Base-by-base conservation (phyloP, 768 basidiomycete species). In the Suillus tomentosus region DNA sequence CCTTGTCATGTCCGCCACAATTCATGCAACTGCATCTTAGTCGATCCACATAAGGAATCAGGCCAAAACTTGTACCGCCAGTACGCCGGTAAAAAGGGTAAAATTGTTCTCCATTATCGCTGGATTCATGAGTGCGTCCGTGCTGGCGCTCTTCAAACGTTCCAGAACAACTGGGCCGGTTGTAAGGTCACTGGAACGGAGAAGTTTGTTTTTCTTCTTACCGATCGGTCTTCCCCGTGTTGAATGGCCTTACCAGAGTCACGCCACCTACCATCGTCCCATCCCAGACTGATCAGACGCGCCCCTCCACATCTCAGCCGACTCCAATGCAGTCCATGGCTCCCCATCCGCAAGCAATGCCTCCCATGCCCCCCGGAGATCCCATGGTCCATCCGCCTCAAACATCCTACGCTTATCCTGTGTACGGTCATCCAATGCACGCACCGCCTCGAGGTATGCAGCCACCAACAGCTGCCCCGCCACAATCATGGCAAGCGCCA, bases 111-210 rank as follows among this genome's bases (percentile, higher is more conserved):
- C 8, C 82, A 86, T 69, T 82, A 85, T 5, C 83, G 84, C 54
- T 95, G 93, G 93, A 82, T 92, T 24, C 82, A 84, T 57, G 89
- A 92, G 71, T 95, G 93, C 69, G 80, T 95, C 69, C 85, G 87
- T 68, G 77, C 82, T 7, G 83, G 85, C 59, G 81, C 84, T 53
- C 80, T 95, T 40, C 89, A 91, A 73, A 91, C 90, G 0, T 94
- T 88, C 70, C 83, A 85, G 58, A 85, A 80, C 63, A 87, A 91
- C 69, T 95, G 89, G 85, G 91, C 88, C 13, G 90, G 86, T 31
- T 94, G 90, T 69, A 94, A 90, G 78, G 85, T 95, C 22, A 87
- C 84, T 22, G 92, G 92, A 27, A 81, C 79, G 19, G 91, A 94
- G 76, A 76, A 79, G 92, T 94, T 76, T 42, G 83, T 77, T n/a